Percentiles rank a stretch among this genome's conserved stretches.
phyloP scores from a whole-genome alignment of 108 stramenopile species.

The Asterionellopsis glacialis region DNA sequence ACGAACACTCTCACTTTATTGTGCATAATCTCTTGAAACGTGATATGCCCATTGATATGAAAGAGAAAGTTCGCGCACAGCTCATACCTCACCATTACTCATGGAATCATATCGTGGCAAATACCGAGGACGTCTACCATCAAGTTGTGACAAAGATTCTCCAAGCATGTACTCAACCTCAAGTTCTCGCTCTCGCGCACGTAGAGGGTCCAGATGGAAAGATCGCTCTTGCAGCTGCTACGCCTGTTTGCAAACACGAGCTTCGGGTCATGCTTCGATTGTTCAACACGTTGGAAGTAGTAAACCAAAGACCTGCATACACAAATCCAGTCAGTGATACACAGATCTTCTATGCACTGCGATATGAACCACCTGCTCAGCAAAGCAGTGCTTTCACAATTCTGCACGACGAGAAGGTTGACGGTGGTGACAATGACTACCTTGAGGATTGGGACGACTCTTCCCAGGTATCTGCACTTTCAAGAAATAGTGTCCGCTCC shows the following conservation, averaged over 20 bases:
- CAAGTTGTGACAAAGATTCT: constrained; percentile 85
- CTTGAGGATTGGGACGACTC: constrained; percentile 86
- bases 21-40: constrained; percentile 80
- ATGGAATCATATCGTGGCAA: constrained; percentile 85
- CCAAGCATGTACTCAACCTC: constrained; percentile 84
- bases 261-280: constrained; percentile 87
- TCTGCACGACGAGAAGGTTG: constrained; percentile 68
- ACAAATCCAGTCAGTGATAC: constrained; percentile 84
- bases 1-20: constrained; percentile 83
- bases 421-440: constrained; percentile 51
- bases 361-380: constrained; percentile 75
- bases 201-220: constrained; percentile 82
- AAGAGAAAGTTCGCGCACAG: constrained; percentile 81
- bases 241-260: constrained; percentile 87
- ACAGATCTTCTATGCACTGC: constrained; percentile 86
- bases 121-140: constrained; percentile 76
- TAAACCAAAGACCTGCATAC: constrained; percentile 86
- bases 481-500: constrained; percentile 63
- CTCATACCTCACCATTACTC: constrained; percentile 83
- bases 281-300: constrained; percentile 89
- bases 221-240: constrained; percentile 77
- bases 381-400: constrained; percentile 63
- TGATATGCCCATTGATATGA: constrained; percentile 82
- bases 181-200: constrained; percentile 85
- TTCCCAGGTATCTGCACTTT: constrained; percentile 66